A percentile compares a stretch with the other conserved stretches of the same genome.
phyloP scores from a whole-genome alignment of 768 basidiomycete genomes.

The Macrolepiota fuliginosa region DNA sequence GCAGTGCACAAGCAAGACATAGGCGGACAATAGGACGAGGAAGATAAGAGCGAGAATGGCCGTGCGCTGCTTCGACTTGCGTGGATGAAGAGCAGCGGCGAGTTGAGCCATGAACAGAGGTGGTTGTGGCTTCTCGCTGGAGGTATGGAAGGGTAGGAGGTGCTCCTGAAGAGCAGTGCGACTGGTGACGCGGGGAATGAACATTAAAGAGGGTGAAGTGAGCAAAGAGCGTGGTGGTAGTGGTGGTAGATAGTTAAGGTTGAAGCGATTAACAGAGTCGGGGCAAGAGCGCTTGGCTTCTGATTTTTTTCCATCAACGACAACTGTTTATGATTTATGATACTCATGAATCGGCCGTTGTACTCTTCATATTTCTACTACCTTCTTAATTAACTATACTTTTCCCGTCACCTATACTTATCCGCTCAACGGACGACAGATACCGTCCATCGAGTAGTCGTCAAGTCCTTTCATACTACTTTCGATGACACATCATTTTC shows the following conservation, averaged over 20 bases:
- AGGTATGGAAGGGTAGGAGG: constrained; percentile 22
- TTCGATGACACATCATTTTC: background rate
- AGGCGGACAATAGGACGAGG: constrained; percentile 50
- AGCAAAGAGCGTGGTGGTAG: constrained; percentile 9
- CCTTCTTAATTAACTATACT: background rate
- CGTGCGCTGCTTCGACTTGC: constrained; percentile 51
- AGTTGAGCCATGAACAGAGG: constrained; percentile 24
- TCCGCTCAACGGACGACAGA: background rate
- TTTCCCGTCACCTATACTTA: background rate
- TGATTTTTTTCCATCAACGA: constrained; percentile 1
- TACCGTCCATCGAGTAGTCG: background rate
- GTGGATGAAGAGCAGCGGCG: constrained; percentile 32
- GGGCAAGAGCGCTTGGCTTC: background rate
- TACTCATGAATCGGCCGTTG: background rate
- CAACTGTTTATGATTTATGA: background rate
- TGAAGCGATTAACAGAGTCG: background rate
- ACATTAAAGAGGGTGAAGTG: constrained; percentile 18
- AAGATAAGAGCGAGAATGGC: constrained; percentile 52
- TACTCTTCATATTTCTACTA: background rate
- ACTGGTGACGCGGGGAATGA: constrained; percentile 24
- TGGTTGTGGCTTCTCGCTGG: constrained; percentile 14
- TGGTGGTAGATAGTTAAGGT: background rate
- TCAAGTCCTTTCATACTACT: background rate
- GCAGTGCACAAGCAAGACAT: constrained; percentile 51
- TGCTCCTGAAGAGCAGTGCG: constrained; percentile 32